Percentiles rank a stretch among this genome's conserved stretches.
phyloP scores from a whole-genome alignment of 305 asterid species.

The Solanum aculeatissimum region DNA sequence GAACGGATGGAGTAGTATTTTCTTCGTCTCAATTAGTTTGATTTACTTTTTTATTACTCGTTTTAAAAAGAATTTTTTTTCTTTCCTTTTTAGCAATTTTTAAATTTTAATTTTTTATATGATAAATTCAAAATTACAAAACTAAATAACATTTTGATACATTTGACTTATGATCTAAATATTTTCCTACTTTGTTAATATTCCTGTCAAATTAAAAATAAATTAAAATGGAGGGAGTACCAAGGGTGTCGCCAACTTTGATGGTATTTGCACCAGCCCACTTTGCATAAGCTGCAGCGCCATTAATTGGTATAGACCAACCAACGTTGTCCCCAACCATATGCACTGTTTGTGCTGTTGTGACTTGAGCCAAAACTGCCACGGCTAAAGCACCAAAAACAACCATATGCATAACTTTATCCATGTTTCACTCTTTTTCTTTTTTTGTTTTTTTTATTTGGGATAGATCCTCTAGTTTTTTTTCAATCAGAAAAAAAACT shows the following conservation, averaged over 20 bases:
- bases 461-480: not conserved
- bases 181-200: too few relatives aligned
- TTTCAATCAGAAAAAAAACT: not conserved
- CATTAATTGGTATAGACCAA: not conserved
- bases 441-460: not conserved
- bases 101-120: too few relatives aligned
- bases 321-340: not conserved
- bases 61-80: too few relatives aligned
- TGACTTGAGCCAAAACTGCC: not conserved
- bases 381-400: not conserved
- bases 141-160: too few relatives aligned
- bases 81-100: too few relatives aligned
- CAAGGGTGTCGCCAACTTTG: constrained; percentile 1
- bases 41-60: too few relatives aligned
- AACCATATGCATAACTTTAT: not conserved
- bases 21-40: too few relatives aligned
- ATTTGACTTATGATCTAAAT: too few relatives aligned
- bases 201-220: not conserved
- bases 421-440: not conserved
- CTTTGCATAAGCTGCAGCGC: not conserved
- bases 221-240: not conserved
- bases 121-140: too few relatives aligned
- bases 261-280: not conserved
- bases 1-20: too few relatives aligned
- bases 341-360: not conserved